A percentile compares a stretch with the other conserved stretches of the same genome.
Conservation (phyloP, 2,329 filamentous ascomycete species). For the Biscogniauxia marginata region DNA sequence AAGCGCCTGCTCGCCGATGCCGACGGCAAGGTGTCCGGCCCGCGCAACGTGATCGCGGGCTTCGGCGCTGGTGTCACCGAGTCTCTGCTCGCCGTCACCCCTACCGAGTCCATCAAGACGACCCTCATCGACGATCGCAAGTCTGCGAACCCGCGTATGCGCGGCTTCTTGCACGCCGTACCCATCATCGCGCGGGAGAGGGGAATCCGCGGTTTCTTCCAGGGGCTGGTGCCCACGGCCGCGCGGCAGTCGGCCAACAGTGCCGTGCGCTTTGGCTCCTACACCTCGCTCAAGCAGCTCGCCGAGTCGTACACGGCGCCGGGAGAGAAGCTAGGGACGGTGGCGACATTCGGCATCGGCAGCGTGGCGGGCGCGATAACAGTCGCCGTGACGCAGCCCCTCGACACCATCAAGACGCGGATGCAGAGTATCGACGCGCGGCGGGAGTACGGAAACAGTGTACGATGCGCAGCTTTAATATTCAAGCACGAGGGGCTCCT, state of each 20-base stretch:
- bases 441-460: conserved; percentile 79
- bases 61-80: conserved; percentile 95
- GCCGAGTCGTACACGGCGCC: conserved; percentile 90
- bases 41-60: conserved; percentile 86
- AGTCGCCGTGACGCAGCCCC: conserved; percentile 70
- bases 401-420: conserved; percentile 94
- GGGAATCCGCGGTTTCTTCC: conserved; percentile 89
- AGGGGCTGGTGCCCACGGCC: conserved; percentile 93
- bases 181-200: conserved; percentile 84
- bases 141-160: conserved; percentile 77
- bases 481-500: conserved; percentile 85
- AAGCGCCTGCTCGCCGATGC: conserved; percentile 79
- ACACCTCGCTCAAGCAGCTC: conserved; percentile 86
- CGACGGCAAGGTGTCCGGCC: conserved; percentile 85
- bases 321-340: conserved; percentile 86
- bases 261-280: conserved; percentile 85
- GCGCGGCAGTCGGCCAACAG: conserved; percentile 93
- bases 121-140: conserved; percentile 98
- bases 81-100: conserved; percentile 88
- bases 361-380: conserved; percentile 88
- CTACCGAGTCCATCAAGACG: conserved; percentile 98
- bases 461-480: conserved; percentile 79
- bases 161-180: conserved; percentile 88
- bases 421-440: conserved; percentile 96
- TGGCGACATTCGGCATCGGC: conserved; percentile 88